phyloP scores from a whole-genome alignment of 371 early-diverging fungal genomes.

The Rhizopus stolonifer region DNA sequence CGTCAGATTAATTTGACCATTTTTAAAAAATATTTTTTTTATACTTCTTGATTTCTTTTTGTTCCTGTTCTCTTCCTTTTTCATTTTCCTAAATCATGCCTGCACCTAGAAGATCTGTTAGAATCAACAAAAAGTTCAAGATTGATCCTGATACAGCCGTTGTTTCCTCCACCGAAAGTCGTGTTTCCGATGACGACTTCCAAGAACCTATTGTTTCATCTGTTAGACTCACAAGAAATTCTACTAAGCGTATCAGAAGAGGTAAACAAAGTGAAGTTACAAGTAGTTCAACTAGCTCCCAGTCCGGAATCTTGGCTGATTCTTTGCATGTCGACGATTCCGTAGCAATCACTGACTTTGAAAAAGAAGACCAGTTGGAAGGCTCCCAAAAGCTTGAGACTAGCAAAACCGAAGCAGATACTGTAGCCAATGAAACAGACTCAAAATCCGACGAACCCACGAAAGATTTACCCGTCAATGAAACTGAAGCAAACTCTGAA shows the following conservation, averaged over 20 bases:
- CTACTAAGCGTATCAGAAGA: neutral
- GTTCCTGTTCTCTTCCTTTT: constrained; percentile 4
- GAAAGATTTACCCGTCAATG: too few relatives aligned
- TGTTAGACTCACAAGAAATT: neutral
- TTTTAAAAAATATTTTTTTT: too few relatives aligned
- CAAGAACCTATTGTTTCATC: constrained; percentile 5
- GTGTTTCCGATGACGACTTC: constrained; percentile 4
- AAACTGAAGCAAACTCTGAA: too few relatives aligned
- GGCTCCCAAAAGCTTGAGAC: neutral
- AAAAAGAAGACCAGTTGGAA: neutral
- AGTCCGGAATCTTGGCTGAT: neutral
- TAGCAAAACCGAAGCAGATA: too few relatives aligned
- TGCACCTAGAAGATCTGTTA: constrained; percentile 8
- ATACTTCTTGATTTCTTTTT: too few relatives aligned
- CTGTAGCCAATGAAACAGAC: too few relatives aligned
- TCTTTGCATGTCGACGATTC: neutral
- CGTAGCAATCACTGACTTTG: neutral
- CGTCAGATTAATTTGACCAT: constrained; percentile 3
- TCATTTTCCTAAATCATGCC: constrained; percentile 11
- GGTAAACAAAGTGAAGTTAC: neutral
- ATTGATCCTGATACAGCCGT: neutral
- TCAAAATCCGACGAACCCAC: too few relatives aligned
- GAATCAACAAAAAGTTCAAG: neutral
- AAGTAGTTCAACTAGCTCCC: neutral
- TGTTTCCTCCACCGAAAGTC: neutral